Conservation (phyloP, 306 rosid species). For the Nissolia schottii region DNA sequence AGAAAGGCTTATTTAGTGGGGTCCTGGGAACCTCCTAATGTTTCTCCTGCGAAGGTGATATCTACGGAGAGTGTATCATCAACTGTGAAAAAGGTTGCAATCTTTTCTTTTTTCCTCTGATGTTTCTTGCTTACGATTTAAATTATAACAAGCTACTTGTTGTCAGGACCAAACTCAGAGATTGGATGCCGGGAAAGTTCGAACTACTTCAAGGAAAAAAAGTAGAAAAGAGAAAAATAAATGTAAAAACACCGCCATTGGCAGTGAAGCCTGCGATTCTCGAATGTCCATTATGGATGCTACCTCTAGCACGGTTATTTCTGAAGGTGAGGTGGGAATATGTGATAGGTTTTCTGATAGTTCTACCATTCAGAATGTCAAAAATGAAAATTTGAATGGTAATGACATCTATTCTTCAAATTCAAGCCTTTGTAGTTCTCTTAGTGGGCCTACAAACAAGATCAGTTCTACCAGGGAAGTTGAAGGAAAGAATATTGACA, state of each 20-base stretch:
- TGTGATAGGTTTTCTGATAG: conserved; percentile 24
- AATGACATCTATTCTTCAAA: conserved; percentile 35
- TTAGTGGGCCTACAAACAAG: conserved; percentile 32
- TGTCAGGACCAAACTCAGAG: conserved; percentile 58
- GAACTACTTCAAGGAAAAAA: conserved; percentile 55
- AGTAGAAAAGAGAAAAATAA: conserved; percentile 59
- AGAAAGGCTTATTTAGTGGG: conserved; percentile 36
- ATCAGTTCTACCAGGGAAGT: conserved; percentile 29
- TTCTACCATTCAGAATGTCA: conserved; percentile 36
- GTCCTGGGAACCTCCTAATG: conserved; percentile 35
- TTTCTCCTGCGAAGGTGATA: conserved; percentile 38
- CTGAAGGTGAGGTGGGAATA: conserved; percentile 40
- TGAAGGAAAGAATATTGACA: conserved; percentile 35
- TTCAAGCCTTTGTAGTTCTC: conserved; percentile 37
- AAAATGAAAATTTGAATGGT: conserved; percentile 35
- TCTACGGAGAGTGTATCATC: conserved; percentile 37
- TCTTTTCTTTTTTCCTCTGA: conserved; percentile 21
- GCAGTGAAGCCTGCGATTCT: conserved; percentile 29
- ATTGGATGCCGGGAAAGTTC: conserved; percentile 45
- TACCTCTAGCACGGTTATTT: conserved; percentile 38
- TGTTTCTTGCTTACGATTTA: conserved; percentile 37
- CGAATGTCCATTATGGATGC: conserved; percentile 35
- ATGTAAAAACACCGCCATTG: conserved; percentile 38
- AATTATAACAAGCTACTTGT: conserved; percentile 49
- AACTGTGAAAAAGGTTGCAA: conserved; percentile 45